Evolutionary conservation across 257 asterid genomes (phyloP), one percentile per base, ranked within the genome.

Genomic region (Primulina tabacum): DNA sequence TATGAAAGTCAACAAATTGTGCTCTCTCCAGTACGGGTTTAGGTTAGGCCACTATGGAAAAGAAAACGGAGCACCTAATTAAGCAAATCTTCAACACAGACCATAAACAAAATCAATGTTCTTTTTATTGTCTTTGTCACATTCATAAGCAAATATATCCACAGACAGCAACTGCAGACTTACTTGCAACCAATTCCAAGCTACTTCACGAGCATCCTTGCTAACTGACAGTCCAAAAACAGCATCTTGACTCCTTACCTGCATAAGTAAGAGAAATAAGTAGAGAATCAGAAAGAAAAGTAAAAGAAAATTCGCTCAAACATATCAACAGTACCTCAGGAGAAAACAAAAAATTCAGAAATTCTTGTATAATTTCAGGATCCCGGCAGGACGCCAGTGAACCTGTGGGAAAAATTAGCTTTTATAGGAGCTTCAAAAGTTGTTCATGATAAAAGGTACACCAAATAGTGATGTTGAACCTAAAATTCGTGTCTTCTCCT

Each of bases 221-320:
- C 96, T 84, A 72, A 89, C 91, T 28, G 72, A 74, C 69, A 91
- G 85, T 73, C 97, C 99, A 60, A 74, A 33, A 65, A 94, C 90
- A 72, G 82, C 96, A 75, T 93, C 96, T 82, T 90, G 99, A 85
- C 92, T 90, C 82, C 99, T 81, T 34, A 94, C 99, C 97, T 94
- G 68, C 69, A 73, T 62, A 40, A 20, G 74, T 65, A 29, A 59
- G 32, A 53, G 9, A 24, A 60, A 37, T 8, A 72, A 43, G 32
- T 26, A 72, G 29, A 64, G 8, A 65, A 57, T 64, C 52, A 11
- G 37, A 35, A 70, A 32, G n/a, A 37, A 65, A 69, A 8, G 29
- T 24, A n/a, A n/a, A n/a, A n/a, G n/a, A 65, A 40, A 30, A 53
- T 59, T 24, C 26, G 4, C 72, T n/a, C 21, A 17, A 57, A 60